phyloP scores from a whole-genome alignment of 441 rosid species.

The Eutrema salsugineum region DNA sequence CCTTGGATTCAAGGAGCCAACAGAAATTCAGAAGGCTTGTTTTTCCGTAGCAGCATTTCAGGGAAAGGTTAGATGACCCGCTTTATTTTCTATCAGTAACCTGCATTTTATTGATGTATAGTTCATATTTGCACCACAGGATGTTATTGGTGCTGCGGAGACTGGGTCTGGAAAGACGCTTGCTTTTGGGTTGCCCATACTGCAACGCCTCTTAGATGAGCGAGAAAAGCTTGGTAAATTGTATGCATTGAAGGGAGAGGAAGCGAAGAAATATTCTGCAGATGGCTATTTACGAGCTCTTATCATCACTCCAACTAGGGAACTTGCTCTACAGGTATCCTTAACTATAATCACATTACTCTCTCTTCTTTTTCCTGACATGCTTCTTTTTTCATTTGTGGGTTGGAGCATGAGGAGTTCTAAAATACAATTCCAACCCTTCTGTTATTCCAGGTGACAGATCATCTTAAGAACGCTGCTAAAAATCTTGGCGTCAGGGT shows the following conservation, averaged over 20 bases:
- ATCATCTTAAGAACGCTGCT: slow-evolving; percentile 79
- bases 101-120: slow-evolving; percentile 11
- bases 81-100: neutral
- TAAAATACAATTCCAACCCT: neutral
- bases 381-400: neutral
- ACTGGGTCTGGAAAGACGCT: slow-evolving; percentile 99
- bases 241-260: slow-evolving; percentile 52
- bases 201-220: slow-evolving; percentile 93
- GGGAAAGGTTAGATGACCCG: slow-evolving; percentile 67
- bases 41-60: slow-evolving; percentile 92
- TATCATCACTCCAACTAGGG: slow-evolving; percentile 93
- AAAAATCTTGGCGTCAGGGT: slow-evolving; percentile 60
- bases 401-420: neutral
- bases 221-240: slow-evolving; percentile 57
- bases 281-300: slow-evolving; percentile 79
- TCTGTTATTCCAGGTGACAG: slow-evolving; percentile 57
- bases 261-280: slow-evolving; percentile 67
- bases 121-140: slow-evolving; percentile 47
- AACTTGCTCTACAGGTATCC: slow-evolving; percentile 87
- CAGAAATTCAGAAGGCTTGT: slow-evolving; percentile 86
- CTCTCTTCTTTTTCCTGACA: neutral
- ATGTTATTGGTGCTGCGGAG: slow-evolving; percentile 96
- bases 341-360: slow-evolving; percentile 14
- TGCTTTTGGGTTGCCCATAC: slow-evolving; percentile 95
- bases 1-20: slow-evolving; percentile 90